Conservation (phyloP, 768 basidiomycete genomes). For the Hygrophoropsis aurantiaca region DNA sequence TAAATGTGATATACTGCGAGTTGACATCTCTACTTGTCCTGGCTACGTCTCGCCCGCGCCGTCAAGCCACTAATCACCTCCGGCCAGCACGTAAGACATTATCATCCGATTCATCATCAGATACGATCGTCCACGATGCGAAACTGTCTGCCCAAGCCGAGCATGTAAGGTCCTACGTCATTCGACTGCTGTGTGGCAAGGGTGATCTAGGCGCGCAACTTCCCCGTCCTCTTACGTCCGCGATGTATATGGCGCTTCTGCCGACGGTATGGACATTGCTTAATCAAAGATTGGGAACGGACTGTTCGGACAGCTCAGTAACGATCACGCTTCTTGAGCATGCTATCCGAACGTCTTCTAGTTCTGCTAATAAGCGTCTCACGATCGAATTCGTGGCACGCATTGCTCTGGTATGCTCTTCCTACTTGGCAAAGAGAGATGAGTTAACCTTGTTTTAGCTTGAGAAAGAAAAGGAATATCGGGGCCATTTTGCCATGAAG, state of each 20-base stretch:
- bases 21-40: slow-evolving; percentile 64
- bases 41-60: slow-evolving; percentile 18
- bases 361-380: slow-evolving; percentile 60
- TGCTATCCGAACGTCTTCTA: slow-evolving; percentile 55
- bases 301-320: slow-evolving; percentile 23
- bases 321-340: slow-evolving; percentile 66
- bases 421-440: not conserved
- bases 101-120: slow-evolving; percentile 15
- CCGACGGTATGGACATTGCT: slow-evolving; percentile 81
- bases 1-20: slow-evolving; percentile 80
- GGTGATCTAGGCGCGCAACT: slow-evolving; percentile 40
- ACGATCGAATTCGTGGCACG: slow-evolving; percentile 77
- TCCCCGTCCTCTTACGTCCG: slow-evolving; percentile 50
- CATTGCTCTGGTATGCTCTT: slow-evolving; percentile 58
- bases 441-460: slow-evolving; percentile 43
- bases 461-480: slow-evolving; percentile 53
- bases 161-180: slow-evolving; percentile 60
- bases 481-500: slow-evolving; percentile 44
- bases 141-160: slow-evolving; percentile 42
- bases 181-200: slow-evolving; percentile 55
- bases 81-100: slow-evolving; percentile 13
- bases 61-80: not conserved
- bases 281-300: slow-evolving; percentile 35
- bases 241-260: slow-evolving; percentile 63
- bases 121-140: slow-evolving; percentile 1